Evolutionary conservation across 495 filamentous ascomycete species (phyloP).

Genomic region (Aspergillus leporis): DNA sequence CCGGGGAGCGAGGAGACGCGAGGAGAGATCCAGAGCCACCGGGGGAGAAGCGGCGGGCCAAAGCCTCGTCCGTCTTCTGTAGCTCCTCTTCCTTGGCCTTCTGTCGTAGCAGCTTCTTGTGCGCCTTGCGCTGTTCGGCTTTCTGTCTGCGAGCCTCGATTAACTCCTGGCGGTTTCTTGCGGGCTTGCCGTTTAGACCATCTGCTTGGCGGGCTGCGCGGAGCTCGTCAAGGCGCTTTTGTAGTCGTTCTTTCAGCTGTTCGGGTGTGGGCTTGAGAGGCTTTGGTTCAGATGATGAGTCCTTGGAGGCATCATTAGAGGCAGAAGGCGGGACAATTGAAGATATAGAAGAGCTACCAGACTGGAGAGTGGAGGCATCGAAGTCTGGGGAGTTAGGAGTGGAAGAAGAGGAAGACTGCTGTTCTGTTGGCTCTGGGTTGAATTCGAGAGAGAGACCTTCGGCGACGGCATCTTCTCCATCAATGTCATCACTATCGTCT

Average conservation of each 20-base stretch:
- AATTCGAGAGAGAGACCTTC: slow-evolving; percentile 47
- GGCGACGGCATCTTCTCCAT: slow-evolving; percentile 35
- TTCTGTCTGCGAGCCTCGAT: slow-evolving; percentile 86
- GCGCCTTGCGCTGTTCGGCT: slow-evolving; percentile 77
- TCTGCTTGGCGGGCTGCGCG: slow-evolving; percentile 81
- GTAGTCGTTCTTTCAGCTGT: slow-evolving; percentile 70
- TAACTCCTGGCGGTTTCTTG: slow-evolving; percentile 81
- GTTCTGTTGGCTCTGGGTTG: slow-evolving; percentile 39
- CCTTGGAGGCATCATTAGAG: slow-evolving; percentile 31
- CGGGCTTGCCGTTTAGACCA: slow-evolving; percentile 72
- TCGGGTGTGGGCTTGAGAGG: slow-evolving; percentile 59
- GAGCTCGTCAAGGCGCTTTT: slow-evolving; percentile 77
- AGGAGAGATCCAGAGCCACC: slow-evolving; percentile 55
- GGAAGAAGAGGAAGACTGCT: slow-evolving; percentile 51
- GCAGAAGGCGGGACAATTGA: slow-evolving; percentile 61
- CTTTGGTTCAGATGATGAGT: slow-evolving; percentile 38
- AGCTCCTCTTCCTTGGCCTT: slow-evolving; percentile 77
- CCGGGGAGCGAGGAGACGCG: slow-evolving; percentile 53
- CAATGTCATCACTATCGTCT: slow-evolving; percentile 35
- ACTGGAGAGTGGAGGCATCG: slow-evolving; percentile 58
- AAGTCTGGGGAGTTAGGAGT: slow-evolving; percentile 63
- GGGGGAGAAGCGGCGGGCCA: slow-evolving; percentile 56
- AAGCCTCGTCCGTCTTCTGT: slow-evolving; percentile 64
- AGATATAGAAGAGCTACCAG: slow-evolving; percentile 71
- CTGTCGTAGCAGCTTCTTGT: slow-evolving; percentile 78